Percentiles rank a stretch among this genome's conserved stretches.
Conservation (phyloP, 2,329 filamentous ascomycete species). For the Boeremia exigua region DNA sequence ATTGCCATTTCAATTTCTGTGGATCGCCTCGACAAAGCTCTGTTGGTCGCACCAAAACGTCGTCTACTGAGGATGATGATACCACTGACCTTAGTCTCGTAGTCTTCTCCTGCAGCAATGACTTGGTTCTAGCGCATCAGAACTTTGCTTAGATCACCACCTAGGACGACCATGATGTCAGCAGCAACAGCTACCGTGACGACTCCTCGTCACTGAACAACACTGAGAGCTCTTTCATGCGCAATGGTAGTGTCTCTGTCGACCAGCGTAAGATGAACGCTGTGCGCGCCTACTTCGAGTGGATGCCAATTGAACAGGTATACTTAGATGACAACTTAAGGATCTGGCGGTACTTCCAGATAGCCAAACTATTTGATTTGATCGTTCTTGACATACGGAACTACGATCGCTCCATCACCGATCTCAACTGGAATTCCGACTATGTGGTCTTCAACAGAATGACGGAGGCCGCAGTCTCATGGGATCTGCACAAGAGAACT, state of each 20-base stretch:
- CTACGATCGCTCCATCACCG: constrained; percentile 36
- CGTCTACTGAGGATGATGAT: constrained; percentile 63
- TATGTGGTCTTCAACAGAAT: constrained; percentile 67
- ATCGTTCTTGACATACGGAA: constrained; percentile 52
- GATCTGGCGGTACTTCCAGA: constrained; percentile 48
- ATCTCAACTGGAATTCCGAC: constrained; percentile 59
- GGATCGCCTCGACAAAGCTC: constrained; percentile 66
- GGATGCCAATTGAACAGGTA: constrained; percentile 53
- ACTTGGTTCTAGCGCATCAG: constrained; percentile 47
- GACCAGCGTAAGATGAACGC: constrained; percentile 57
- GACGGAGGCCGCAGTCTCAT: constrained; percentile 71
- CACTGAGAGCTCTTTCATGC: constrained; percentile 51
- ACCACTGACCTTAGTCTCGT: constrained; percentile 67
- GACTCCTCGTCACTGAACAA: constrained; percentile 51
- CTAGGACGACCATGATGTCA: constrained; percentile 55
- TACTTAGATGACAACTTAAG: constrained; percentile 52
- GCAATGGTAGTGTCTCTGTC: constrained; percentile 48
- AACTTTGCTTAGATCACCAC: constrained; percentile 53
- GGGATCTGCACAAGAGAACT: constrained; percentile 73
- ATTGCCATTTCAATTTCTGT: constrained; percentile 74
- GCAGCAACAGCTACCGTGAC: constrained; percentile 52
- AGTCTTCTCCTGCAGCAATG: constrained; percentile 72
- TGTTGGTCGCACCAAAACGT: constrained; percentile 73
- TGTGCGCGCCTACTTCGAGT: constrained; percentile 54
- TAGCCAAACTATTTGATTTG: constrained; percentile 49